Conservation (phyloP, 805 yeast genomes). For the Candida tibetensis region DNA sequence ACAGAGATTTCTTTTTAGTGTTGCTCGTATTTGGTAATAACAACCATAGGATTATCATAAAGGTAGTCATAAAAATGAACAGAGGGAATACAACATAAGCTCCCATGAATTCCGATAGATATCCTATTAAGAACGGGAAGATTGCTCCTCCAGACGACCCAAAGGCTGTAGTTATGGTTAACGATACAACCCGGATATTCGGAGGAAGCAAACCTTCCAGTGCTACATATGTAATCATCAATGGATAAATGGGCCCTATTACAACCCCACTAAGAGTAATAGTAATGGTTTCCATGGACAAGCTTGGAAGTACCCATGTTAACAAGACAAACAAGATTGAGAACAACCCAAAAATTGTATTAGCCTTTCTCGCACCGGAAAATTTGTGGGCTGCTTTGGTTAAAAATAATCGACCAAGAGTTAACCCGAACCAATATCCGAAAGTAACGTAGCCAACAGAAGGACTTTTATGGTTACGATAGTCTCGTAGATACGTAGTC, state of each 20-base stretch:
- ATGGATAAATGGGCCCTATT: slow-evolving; percentile 23
- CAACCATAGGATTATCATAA: slow-evolving; percentile 18
- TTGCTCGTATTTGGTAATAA: slow-evolving; percentile 13
- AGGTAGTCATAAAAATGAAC: slow-evolving; percentile 15
- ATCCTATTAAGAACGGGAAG: slow-evolving; percentile 22
- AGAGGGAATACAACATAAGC: slow-evolving; percentile 23
- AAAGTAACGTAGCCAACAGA: slow-evolving; percentile 21
- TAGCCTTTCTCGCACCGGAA: slow-evolving; percentile 16
- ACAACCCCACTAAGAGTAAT: slow-evolving; percentile 17
- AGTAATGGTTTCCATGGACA: slow-evolving; percentile 15
- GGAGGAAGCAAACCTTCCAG: slow-evolving; percentile 18
- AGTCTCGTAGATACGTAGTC: slow-evolving; percentile 22
- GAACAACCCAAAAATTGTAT: slow-evolving; percentile 10
- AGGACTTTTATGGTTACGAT: slow-evolving; percentile 14
- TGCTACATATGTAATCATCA: slow-evolving; percentile 19
- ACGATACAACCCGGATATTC: slow-evolving; percentile 21
- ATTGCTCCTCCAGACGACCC: slow-evolving; percentile 25
- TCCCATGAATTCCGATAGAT: slow-evolving; percentile 20
- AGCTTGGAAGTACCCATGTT: slow-evolving; percentile 16
- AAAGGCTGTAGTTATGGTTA: slow-evolving; percentile 24
- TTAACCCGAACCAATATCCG: slow-evolving; percentile 26
- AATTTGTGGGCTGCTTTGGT: slow-evolving; percentile 17
- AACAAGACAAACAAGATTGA: slow-evolving; percentile 14
- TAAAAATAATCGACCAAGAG: slow-evolving; percentile 17
- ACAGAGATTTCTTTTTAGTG: no score